These are phyloP conservation scores for Tulasnella sp. DNA, from an alignment of 768 basidiomycete species.

Conservation along the genomic window DNA sequence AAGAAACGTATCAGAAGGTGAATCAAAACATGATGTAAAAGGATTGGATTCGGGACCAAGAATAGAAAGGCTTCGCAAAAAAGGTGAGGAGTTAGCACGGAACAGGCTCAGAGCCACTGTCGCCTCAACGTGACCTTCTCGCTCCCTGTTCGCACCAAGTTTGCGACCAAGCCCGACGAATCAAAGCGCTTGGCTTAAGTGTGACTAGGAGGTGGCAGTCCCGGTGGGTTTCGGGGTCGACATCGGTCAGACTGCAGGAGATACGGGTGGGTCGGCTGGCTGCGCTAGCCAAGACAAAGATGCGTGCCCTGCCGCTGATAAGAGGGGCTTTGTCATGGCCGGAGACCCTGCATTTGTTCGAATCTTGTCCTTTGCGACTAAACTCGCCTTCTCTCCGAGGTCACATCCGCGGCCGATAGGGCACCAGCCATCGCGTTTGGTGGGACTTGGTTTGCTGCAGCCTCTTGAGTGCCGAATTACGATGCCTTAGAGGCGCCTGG, in stretches of 20 bases:
- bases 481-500: neutral
- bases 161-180: neutral
- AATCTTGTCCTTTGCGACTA: too few species aligned
- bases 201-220: too few species aligned
- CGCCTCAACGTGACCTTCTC: too few species aligned
- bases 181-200: too few species aligned
- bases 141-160: too few species aligned
- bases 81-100: too few species aligned
- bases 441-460: neutral
- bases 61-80: too few species aligned
- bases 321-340: neutral
- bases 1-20: too few species aligned
- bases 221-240: neutral
- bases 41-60: too few species aligned
- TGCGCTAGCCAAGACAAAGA: neutral
- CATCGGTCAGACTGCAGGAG: neutral
- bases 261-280: too few species aligned
- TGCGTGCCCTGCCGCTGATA: neutral
- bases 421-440: neutral
- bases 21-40: too few species aligned
- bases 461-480: neutral
- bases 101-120: too few species aligned
- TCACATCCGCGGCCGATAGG: neutral
- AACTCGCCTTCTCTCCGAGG: neutral
- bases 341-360: neutral